Conservation (phyloP, 805 yeast species). For the Lipomyces yamanashiensis region DNA sequence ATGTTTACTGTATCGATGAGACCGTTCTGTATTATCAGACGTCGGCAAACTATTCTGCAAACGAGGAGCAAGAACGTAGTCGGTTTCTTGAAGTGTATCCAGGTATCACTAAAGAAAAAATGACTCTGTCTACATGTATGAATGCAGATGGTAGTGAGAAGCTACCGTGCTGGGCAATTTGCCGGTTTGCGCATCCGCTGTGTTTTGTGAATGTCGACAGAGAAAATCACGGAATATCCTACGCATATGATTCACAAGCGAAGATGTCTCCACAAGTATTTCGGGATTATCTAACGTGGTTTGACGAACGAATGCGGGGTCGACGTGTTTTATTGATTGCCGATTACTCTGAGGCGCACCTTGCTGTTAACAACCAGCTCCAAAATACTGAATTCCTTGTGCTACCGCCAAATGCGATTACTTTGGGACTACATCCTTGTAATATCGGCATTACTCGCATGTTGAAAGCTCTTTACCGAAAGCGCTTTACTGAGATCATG, state of each 20-base stretch:
- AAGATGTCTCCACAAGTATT: constrained; percentile 26
- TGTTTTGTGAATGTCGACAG: constrained; percentile 27
- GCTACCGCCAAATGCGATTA: constrained; percentile 23
- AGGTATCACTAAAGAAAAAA: constrained; percentile 14
- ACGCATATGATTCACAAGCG: constrained; percentile 20
- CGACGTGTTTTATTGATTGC: constrained; percentile 31
- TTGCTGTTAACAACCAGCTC: constrained; percentile 11
- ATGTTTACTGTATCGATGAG: constrained; percentile 31
- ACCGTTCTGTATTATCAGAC: constrained; percentile 25
- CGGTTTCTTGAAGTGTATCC: neutral
- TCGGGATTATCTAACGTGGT: constrained; percentile 30
- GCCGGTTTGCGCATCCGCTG: constrained; percentile 18
- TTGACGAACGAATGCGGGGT: constrained; percentile 28
- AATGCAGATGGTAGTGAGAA: constrained; percentile 33
- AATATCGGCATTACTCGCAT: constrained; percentile 26
- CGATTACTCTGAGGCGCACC: constrained; percentile 29
- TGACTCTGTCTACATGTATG: constrained; percentile 22
- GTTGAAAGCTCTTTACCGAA: constrained; percentile 28
- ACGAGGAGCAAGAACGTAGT: neutral
- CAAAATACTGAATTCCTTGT: constrained; percentile 26
- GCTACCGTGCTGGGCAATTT: constrained; percentile 30
- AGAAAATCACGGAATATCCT: constrained; percentile 17
- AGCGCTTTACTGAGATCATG: constrained; percentile 29
- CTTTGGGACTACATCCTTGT: constrained; percentile 23
- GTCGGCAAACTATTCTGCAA: constrained; percentile 8